These are phyloP conservation scores for Boletus huronensis DNA, from an alignment of 768 basidiomycete genomes.

Conservation along the genomic window DNA sequence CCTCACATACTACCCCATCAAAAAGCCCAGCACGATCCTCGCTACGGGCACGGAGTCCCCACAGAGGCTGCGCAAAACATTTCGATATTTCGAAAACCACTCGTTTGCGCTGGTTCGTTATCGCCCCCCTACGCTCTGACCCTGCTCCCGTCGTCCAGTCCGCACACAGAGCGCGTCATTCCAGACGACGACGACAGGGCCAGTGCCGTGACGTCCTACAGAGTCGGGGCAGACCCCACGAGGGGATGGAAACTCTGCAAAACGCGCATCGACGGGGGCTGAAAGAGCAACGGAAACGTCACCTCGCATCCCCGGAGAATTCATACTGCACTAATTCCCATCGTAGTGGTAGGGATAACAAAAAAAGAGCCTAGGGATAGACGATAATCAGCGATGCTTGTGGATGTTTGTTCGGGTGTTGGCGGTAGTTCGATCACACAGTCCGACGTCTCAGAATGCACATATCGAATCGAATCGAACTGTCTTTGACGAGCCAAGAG, in stretches of 20 bases:
- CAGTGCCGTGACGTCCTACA: background rate
- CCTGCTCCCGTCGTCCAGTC: slow-evolving; percentile 3
- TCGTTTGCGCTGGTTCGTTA: slow-evolving; percentile 42
- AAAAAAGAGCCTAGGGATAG: no score
- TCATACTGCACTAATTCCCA: background rate
- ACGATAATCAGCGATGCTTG: no score
- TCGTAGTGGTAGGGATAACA: no score
- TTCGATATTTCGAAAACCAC: slow-evolving; percentile 34
- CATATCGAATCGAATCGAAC: no score
- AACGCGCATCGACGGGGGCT: slow-evolving; percentile 6
- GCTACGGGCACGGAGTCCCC: slow-evolving; percentile 76
- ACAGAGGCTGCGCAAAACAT: slow-evolving; percentile 50
- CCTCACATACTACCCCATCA: slow-evolving; percentile 78
- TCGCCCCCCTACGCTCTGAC: slow-evolving; percentile 13
- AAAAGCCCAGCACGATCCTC: slow-evolving; percentile 64
- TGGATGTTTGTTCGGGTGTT: no score
- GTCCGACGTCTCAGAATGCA: no score
- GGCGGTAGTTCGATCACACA: no score
- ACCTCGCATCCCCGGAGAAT: background rate
- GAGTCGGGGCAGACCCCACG: slow-evolving; percentile 1
- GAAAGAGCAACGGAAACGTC: background rate
- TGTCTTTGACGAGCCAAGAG: slow-evolving; percentile 12
- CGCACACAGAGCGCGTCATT: slow-evolving; percentile 15
- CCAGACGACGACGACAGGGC: slow-evolving; percentile 7
- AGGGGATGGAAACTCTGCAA: slow-evolving; percentile 5